Base-by-base conservation (phyloP, 352 stramenopile genomes). In the Phytophthora pseudosyringae region DNA sequence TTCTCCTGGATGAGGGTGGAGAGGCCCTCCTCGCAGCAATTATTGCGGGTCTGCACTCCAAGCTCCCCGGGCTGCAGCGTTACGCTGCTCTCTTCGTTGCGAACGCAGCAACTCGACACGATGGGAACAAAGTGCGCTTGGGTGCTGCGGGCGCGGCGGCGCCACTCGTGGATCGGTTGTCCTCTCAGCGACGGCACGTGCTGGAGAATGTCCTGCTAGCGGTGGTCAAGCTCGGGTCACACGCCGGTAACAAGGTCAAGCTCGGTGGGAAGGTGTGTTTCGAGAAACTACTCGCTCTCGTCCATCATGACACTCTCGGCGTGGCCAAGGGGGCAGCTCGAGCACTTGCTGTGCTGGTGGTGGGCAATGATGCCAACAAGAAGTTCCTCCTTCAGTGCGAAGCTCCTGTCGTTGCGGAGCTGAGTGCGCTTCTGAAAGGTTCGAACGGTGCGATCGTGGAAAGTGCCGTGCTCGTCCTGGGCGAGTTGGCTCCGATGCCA, bases 211-310 rank as follows among this genome's bases (percentile, higher is more conserved):
- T 92, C 3, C 49, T 91, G 10, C 71, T 81, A 13, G 86, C 83
- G 1, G 69, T 91, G 29, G 73, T 80, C 28, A 91, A 92, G 53
- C 75, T 94, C 3, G 86, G 83, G 4, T 84, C 69, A 16, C 81
- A 91, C 40, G 76, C 80, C 5, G 86, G 86, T 13, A 94, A 94
- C 64, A 90, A 92, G 52, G 81, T 92, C 48, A 91, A 91, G 33
- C 75, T 92, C 16, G 83, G 86, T 4, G 81, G 75, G 3, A 90
- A 88, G 13, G 66, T 92, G 9, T 87, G 80, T 40, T 91, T 94
- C 39, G 83, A 91, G 28, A 89, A 90, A 43, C 52, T 94, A 8
- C 56, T 94, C 0, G 31, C 74, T 9, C 72, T 94, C 3, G 66
- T 89, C 28, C 77, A 91, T 46, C 80, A 94, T 50, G 78, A 88